Evolutionary conservation across 2,329 filamentous ascomycete genomes (phyloP), one percentile per base, ranked within the genome.

Genomic region (Penicillium sp.): DNA sequence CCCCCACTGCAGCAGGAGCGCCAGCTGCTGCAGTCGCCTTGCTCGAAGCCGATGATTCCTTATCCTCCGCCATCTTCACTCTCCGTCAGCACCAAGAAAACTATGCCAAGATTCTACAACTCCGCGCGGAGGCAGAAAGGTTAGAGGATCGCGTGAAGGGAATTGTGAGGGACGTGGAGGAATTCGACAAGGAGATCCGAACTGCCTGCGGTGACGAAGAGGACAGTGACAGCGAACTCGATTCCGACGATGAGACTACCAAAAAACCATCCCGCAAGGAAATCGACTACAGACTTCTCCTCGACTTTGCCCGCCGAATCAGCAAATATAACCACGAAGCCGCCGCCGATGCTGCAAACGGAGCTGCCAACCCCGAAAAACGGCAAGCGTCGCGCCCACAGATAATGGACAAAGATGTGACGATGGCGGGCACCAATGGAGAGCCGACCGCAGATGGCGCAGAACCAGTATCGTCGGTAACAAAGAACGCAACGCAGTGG

Each of bases 291-390:
- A 70, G 70, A 35, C 62, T 78, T 2, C 69, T 80, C 0, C 66
- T 80, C 14, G 72, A 77, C 29, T 80, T 80, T 51, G 78, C 78
- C 4, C 72, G 77, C 5, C 68, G 78, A 21, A 80, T 80, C 46
- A 79, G 78, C 68, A 78, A 77, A 63, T 79, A 79, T 58, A 79
- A 80, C 53, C 71, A 74, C 19, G 69, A 76, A 54, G 78, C 78
- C 0, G 77, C 77, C 27, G 71, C 74, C 11, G 77, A 79, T 63
- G 77, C 76, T 11, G 72, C 73, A 19, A 69, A 67, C 2, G 70
- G 72, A 19, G 59, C 58, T 11, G 60, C 59, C 16, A 63, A 43
- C 14, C 64, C 58, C 13, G 63, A 45, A 11, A 67, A 59, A 46
- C 59, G 56, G 44, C 58, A 66, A 50, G 60, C 55, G 45, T 55